Base-by-base conservation (phyloP, 2,329 filamentous ascomycete species). In the Pleurostoma richardsiae region DNA sequence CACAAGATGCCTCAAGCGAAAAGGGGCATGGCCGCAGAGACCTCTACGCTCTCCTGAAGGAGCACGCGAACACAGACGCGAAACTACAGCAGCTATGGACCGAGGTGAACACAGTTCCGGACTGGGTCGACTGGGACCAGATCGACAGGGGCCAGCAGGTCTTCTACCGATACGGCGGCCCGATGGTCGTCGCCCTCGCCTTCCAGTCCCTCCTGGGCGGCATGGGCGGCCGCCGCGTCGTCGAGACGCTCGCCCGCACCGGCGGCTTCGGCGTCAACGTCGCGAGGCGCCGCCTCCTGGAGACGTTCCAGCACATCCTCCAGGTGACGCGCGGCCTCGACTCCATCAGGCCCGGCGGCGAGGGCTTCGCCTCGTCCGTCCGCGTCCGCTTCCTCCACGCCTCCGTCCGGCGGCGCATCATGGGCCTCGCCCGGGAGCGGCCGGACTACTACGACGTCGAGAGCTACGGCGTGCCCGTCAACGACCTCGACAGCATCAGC, bases 71-170 rank as follows among this genome's bases (percentile, higher is more conserved):
- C 3, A 68, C 72, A 5, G 78, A 91, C 54, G 67, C 76, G 28
- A 75, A 78, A 38, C 66, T 78, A 3, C 56, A 59, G 2, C 56
- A 75, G 45, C 67, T 92, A 6, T 91, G 86, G 87, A 61, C 65
- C 0, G 73, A 90, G 57, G 72, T 86, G 47, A 84, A 81, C 48
- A 82, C 76, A 0, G 65, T 89, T 4, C 88, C 87, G 0, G 71
- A 77, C 1, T 91, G 86, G 86, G 87, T 91, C 3, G 81, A 90
- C 59, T 91, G 86, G 86, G 76, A 77, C 2, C 85, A 90, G 59
- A 84, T 92, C 47, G 71, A 76, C 49, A 73, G 87, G 56, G 88
- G 87, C 0, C 87, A 92, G 60, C 79, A 86, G 54, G 79, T 90
- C 1, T 89, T 90, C 58, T 90, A 88, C 62, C 79, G 87, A 33